Conservation (phyloP, 1,139 yeast genomes). For the Yamadazyma sp. region DNA sequence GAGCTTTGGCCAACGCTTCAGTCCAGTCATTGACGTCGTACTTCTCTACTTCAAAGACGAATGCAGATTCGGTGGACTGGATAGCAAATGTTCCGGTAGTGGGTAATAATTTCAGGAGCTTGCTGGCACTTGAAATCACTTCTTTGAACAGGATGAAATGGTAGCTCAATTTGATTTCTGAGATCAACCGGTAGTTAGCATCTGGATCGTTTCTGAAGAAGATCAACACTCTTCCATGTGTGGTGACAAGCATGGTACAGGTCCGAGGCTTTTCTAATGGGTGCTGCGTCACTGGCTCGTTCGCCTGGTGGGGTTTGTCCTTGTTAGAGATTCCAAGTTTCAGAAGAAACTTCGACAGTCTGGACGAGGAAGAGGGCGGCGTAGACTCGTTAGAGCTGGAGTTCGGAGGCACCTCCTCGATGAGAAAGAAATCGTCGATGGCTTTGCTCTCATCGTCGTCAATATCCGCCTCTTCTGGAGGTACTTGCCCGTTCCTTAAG, state of each 20-base stretch:
- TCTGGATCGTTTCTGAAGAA: conserved; percentile 40
- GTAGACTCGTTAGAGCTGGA: conserved; percentile 6
- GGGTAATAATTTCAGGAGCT: conserved; percentile 33
- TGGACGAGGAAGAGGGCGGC: conserved; percentile 6
- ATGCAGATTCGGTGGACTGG: conserved; percentile 45
- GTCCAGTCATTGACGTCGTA: conserved; percentile 58
- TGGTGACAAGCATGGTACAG: conserved; percentile 53
- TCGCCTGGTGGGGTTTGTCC: conserved; percentile 15
- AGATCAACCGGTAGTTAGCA: conserved; percentile 35
- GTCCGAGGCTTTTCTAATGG: conserved; percentile 38
- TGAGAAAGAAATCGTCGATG: conserved; percentile 26
- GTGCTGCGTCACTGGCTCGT: conserved; percentile 20
- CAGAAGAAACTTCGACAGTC: conserved; percentile 26
- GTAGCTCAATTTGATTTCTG: conserved; percentile 50
- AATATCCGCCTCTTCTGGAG: conserved; percentile 14
- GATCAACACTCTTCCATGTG: conserved; percentile 56
- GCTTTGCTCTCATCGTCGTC: conserved; percentile 29
- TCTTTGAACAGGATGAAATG: conserved; percentile 57
- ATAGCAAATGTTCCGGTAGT: conserved; percentile 55
- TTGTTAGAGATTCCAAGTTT: conserved; percentile 27
- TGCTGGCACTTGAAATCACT: conserved; percentile 36
- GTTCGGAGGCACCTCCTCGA: conserved; percentile 21
- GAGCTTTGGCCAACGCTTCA: conserved; percentile 49
- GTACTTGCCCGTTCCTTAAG: conserved; percentile 22
- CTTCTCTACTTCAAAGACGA: conserved; percentile 59